These are phyloP conservation scores for Phaeosphaeria sp. DNA, from an alignment of 2,329 filamentous ascomycete species.

Conservation along the genomic window DNA sequence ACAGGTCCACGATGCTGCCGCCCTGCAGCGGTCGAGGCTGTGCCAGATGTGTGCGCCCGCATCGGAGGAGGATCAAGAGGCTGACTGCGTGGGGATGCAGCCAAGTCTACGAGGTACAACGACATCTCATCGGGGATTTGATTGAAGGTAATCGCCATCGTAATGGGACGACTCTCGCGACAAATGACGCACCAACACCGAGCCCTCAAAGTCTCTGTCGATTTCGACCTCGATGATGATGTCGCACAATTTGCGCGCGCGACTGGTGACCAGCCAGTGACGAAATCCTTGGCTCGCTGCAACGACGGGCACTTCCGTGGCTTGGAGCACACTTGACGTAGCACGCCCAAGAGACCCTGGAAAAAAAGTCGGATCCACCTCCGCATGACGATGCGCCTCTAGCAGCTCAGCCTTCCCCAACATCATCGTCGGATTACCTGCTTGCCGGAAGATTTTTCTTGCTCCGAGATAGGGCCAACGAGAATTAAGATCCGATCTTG, in stretches of 20 bases:
- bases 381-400: neutral
- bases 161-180: neutral
- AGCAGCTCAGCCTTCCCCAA: neutral
- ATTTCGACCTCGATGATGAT: neutral
- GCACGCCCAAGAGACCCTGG: neutral
- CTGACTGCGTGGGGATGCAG: neutral
- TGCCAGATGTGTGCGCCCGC: neutral
- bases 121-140: neutral
- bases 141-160: neutral
- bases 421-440: neutral
- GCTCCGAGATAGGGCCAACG: neutral
- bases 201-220: neutral
- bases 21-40: constrained; percentile 1
- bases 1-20: neutral
- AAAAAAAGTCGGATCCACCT: neutral
- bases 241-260: neutral
- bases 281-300: neutral
- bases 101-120: neutral
- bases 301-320: neutral
- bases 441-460: neutral
- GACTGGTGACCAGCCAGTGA: neutral
- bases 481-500: neutral
- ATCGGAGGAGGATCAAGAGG: neutral
- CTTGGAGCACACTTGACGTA: neutral
- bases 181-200: neutral